Base-by-base conservation (phyloP, 768 basidiomycete genomes). In the Podaxis pistillaris region DNA sequence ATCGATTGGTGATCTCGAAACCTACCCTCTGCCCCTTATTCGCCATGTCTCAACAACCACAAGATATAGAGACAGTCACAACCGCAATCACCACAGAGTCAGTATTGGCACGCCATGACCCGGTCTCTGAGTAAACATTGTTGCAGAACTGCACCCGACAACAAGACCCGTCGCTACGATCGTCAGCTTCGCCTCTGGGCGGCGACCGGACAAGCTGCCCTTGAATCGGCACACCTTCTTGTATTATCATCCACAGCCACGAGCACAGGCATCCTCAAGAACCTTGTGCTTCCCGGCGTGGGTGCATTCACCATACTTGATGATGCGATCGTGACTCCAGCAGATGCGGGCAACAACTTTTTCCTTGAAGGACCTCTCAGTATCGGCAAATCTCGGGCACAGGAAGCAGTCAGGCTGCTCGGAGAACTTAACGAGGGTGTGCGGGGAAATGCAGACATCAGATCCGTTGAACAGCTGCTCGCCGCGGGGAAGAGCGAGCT, bases 151-250 rank as follows among this genome's bases (percentile, higher is more conserved):
- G 84, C 84, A 61, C 94, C 94, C 46, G 94, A 97, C 75, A 85
- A 77, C 66, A 97, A 96, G 74, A 89, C 93, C 1, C 84, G 94
- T 51, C 85, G 93, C 51, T 99, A 98, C 71, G 96, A 99, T 75
- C 88, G 96, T 60, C 96, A 99, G 75, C 84, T 98, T 38, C 83
- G 96, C 24, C 80, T 99, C 24, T 99, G 96, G 96, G 96, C 96
- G 11, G 86, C 93, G 1, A 86, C 90, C 0, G 97, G 96, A 4
- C 96, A 99, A 74, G 78, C 80, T 26, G 94, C 94, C 0, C 88
- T 98, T 62, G 96, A 98, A 74, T 81, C 86, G 2, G 83, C 94
- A 12, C 84, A 89, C 52, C 80, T 98, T 47, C 83, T 98, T 33
- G 86, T 97, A 66, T 74, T 98, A 62, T 89, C 88, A 44, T 89